Conservation (phyloP, 805 yeast genomes). For the Ogataea glucozyma region DNA sequence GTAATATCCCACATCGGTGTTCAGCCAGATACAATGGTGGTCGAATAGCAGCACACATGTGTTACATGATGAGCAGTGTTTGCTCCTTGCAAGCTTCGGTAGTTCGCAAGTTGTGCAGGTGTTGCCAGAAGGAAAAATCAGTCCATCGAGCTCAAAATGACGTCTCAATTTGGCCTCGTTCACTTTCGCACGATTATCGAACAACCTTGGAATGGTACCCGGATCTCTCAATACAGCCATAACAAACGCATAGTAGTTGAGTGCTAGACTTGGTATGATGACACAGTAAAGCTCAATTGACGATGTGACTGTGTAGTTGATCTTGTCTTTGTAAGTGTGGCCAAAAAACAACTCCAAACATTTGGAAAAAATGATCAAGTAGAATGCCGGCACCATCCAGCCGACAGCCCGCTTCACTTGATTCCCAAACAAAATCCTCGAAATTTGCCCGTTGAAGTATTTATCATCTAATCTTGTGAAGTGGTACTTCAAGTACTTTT, state of each 20-base stretch:
- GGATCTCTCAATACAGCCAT: slow-evolving; percentile 45
- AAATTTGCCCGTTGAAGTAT: slow-evolving; percentile 27
- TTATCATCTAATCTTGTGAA: slow-evolving; percentile 26
- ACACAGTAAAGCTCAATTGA: slow-evolving; percentile 17
- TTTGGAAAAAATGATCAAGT: slow-evolving; percentile 37
- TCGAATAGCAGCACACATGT: slow-evolving; percentile 66
- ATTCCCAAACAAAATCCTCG: slow-evolving; percentile 12
- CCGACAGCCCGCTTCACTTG: slow-evolving; percentile 27
- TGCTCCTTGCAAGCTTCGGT: slow-evolving; percentile 73
- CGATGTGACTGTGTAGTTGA: slow-evolving; percentile 10
- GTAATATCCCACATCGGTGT: slow-evolving; percentile 55
- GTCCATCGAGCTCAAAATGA: slow-evolving; percentile 39
- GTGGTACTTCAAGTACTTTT: background rate
- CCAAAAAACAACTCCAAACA: slow-evolving; percentile 29
- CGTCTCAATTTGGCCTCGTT: slow-evolving; percentile 4
- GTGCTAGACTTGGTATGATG: slow-evolving; percentile 36
- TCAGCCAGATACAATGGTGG: slow-evolving; percentile 57
- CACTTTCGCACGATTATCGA: background rate
- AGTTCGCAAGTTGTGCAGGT: slow-evolving; percentile 53
- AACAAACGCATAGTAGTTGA: slow-evolving; percentile 39
- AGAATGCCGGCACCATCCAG: slow-evolving; percentile 48
- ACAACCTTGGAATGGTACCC: slow-evolving; percentile 36
- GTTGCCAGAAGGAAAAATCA: slow-evolving; percentile 42
- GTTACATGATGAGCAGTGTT: slow-evolving; percentile 73
- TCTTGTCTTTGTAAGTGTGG: slow-evolving; percentile 23